Conservation (phyloP, 2,329 filamentous ascomycete genomes). For the Pestalotiopsis sp. region DNA sequence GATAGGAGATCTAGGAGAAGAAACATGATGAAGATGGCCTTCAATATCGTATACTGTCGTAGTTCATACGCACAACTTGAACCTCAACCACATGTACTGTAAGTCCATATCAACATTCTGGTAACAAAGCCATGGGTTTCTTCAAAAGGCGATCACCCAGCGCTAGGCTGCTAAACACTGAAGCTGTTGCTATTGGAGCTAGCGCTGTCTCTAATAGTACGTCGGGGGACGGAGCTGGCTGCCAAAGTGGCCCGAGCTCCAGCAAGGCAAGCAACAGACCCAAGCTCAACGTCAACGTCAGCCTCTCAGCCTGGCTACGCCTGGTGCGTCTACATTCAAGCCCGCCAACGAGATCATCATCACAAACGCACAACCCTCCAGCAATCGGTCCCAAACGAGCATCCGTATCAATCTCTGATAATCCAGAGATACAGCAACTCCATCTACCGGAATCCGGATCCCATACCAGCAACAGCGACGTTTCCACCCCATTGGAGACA, state of each 20-base stretch:
- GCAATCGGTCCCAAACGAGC: slow-evolving; percentile 1
- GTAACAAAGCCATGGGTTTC: background rate
- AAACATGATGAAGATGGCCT: background rate
- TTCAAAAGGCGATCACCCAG: background rate
- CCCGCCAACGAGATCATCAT: slow-evolving; percentile 13
- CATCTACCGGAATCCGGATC: background rate
- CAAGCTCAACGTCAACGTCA: slow-evolving; percentile 32
- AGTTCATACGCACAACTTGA: background rate
- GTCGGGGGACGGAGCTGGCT: background rate
- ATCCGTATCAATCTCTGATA: background rate
- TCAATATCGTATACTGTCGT: background rate
- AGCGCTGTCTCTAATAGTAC: background rate
- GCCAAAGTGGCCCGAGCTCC: slow-evolving; percentile 7
- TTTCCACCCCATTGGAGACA: background rate
- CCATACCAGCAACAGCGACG: background rate
- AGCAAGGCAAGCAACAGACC: slow-evolving; percentile 9
- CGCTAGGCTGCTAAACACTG: background rate
- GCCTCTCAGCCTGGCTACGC: slow-evolving; percentile 41
- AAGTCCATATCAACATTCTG: background rate
- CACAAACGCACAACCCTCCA: slow-evolving; percentile 8
- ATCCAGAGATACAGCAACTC: background rate
- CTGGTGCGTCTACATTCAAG: slow-evolving; percentile 16
- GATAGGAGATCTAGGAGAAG: background rate
- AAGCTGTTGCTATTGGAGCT: background rate
- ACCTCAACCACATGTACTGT: background rate